Evolutionary conservation across 768 basidiomycete genomes (phyloP), one percentile per base, ranked within the genome.

Genomic region (button mushroom (Agaricus bisporus)): DNA sequence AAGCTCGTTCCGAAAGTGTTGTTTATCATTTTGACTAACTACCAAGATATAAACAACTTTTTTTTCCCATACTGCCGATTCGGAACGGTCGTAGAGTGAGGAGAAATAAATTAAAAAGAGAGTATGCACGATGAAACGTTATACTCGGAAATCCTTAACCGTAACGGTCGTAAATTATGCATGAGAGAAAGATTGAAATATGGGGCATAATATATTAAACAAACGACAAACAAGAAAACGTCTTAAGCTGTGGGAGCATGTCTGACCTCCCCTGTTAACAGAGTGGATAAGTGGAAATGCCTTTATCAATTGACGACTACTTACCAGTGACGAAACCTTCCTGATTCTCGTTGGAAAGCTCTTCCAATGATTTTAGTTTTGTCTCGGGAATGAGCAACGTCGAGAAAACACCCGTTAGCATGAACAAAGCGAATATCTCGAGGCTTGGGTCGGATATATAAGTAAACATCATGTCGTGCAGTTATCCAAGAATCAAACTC

Each of bases 341-440:
- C 58, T 89, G 87, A 10, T 76, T 70, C 63, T 91, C 88, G 61
- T 83, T 81, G 10, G 88, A 90, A 18, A 89, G 73, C 14, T 85
- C 84, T 68, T 91, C 88, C 17, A 91, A 75, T 5, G 78, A 65
- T 66, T 61, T 70, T 39, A 72, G 70, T 67, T 81, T 93, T 43
- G 91, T 91, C 71, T 93, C 91, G 35, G 87, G 86, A 10, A 93
- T 64, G 12, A 92, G 77, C 14, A 91, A 69, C 0, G 90, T 91
- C 6, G 91, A 90, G 72, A 84, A 79, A 55, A 92, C 75, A 42
- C 91, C 91, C 1, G 87, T 91, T 51, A 91, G 67, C 90, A 91
- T 93, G 75, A 91, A 91, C 51, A 89, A 69, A 11, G 89, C 89
- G 58, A 92, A 88, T 50, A 93, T 81, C 68, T 91, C 79, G 48